A percentile compares a stretch with the other conserved stretches of the same genome.
Conservation (phyloP, 1,284 basidiomycete species). For the Rhodotorula sp. region DNA sequence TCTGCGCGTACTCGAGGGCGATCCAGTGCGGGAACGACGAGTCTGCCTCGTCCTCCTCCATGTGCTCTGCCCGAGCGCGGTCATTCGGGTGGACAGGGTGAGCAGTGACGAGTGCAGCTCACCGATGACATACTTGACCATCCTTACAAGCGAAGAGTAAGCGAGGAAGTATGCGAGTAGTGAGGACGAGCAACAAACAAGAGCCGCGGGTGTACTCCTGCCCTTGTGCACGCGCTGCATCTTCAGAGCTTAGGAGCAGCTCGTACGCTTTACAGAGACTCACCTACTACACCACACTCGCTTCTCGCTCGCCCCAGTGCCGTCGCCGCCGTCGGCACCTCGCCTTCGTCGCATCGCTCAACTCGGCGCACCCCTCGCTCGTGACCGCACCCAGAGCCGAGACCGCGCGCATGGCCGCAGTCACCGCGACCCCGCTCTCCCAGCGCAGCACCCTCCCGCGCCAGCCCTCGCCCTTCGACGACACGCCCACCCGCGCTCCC, state of each 20-base stretch:
- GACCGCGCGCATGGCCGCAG: neutral
- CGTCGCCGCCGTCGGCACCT: too few relatives aligned
- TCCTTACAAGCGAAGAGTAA: neutral
- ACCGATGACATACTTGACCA: constrained; percentile 41
- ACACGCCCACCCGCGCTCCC: constrained; percentile 28
- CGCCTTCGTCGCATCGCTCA: neutral
- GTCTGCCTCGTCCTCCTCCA: constrained; percentile 86
- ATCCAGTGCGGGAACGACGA: constrained; percentile 80
- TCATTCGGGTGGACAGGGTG: too few relatives aligned
- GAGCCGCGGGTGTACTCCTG: neutral
- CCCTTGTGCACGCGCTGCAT: neutral
- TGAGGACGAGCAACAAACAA: neutral
- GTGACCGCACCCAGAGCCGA: neutral
- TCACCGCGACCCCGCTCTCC: neutral
- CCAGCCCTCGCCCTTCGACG: constrained; percentile 12
- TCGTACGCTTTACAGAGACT: neutral
- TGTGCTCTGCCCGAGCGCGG: constrained; percentile 67
- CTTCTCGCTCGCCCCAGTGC: neutral
- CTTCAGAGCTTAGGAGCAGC: too few relatives aligned
- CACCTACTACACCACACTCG: neutral
- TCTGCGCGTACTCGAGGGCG: constrained; percentile 47
- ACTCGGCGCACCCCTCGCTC: neutral
- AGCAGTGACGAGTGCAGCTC: neutral
- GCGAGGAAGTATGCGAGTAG: neutral
- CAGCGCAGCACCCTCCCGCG: neutral